Evolutionary conservation across 306 rosid species (phyloP).

Genomic region (Fragaria ananassa): DNA sequence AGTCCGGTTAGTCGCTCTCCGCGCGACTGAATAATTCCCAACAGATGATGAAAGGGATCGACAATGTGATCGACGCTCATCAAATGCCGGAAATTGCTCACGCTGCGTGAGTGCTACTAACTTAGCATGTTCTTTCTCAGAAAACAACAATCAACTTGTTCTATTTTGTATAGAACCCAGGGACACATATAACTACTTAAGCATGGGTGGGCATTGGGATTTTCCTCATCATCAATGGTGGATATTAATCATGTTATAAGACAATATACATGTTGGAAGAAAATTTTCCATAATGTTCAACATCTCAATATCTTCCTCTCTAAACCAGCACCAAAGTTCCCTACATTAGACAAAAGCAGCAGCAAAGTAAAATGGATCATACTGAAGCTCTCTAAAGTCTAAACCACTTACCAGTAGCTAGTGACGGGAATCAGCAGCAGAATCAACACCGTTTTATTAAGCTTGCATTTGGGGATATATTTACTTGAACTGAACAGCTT

Average conservation of each 20-base stretch:
- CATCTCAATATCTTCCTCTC: not conserved
- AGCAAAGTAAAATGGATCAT: too few relatives aligned
- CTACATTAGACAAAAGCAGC: not conserved
- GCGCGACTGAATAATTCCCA: not conserved
- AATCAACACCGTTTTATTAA: not conserved
- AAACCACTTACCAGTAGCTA: not conserved
- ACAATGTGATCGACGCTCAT: not conserved
- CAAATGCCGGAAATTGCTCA: not conserved
- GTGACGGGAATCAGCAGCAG: not conserved
- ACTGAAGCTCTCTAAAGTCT: not conserved
- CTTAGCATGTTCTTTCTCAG: not conserved
- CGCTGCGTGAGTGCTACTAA: not conserved
- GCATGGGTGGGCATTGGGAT: not conserved
- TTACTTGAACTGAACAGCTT: not conserved
- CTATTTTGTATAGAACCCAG: not conserved
- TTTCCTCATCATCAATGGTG: slow-evolving; percentile 6
- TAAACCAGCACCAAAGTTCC: not conserved
- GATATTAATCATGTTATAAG: not conserved
- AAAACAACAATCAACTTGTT: not conserved
- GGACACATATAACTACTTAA: not conserved
- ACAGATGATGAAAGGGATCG: not conserved
- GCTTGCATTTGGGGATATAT: too few relatives aligned
- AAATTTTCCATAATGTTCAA: not conserved
- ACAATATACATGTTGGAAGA: not conserved
- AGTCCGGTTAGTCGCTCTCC: not conserved